Base-by-base conservation (phyloP, 139 green algal species). In the Gonium pectorale region DNA sequence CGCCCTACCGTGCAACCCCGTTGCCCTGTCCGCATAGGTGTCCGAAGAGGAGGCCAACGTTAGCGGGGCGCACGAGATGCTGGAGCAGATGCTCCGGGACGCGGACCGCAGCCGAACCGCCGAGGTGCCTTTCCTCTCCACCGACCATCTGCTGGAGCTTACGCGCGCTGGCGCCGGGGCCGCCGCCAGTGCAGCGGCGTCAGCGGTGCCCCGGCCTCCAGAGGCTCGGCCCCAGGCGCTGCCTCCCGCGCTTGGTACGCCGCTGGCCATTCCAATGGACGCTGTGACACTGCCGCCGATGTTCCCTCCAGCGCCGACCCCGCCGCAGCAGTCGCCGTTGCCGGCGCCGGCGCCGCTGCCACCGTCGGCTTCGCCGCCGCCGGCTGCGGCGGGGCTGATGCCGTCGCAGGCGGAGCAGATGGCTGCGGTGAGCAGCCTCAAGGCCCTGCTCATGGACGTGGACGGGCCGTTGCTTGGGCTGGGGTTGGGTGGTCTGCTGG, bases 381-480 rank as follows among this genome's bases (percentile, higher is more conserved):
- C 46, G 40, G 40, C 38, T 3, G 6, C 26, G 37, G 31, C 6
- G 26, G 29, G 29, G 22, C 21, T 11, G 38, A 3, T 13, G 4
- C 67, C 38, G 3, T n/a, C 67, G 7, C 2, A 3, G 0, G 73
- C 37, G 38, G 73, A 81, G 73, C 37, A 51, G 54, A 26, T 81
- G 37, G 73, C 73, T 1, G 73, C 73, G 54, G 26, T 81, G 17
- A 56, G 37, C 38, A 81, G 54, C 73, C 73, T 81, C 54, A 69
- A 69, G 29, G 73, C 73, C 3, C 40, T 81, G 8, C 73, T 81
- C 35, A 15, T 52, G 71, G 71, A 41, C 31, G 31, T 64, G 11
- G 31, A 66, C 40, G 70, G 37, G 29, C 33, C 49, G 8, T 5
- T 79, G 1, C 41, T 27, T 27, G 68, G 26, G 68, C 29, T n/a